Percentiles rank a stretch among this genome's conserved stretches.
Conservation (phyloP, 116 monocot species). For the Cymodocea nodosa region DNA sequence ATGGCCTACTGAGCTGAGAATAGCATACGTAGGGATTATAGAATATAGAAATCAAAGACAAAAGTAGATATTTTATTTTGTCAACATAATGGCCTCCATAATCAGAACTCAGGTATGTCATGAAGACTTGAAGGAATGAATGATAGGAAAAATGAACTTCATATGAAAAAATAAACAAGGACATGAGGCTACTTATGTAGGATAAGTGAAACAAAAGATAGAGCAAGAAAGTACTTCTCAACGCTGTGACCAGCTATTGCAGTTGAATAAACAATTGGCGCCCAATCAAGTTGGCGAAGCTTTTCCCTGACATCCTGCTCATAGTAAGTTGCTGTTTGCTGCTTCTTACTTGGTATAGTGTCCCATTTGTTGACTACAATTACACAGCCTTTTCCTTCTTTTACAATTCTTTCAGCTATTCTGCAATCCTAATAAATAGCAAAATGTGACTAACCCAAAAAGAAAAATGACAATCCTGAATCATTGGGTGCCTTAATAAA, state of each 20-base stretch:
- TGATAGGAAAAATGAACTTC: too few relatives aligned
- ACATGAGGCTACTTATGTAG: too few relatives aligned
- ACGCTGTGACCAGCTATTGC: slow-evolving; percentile 66
- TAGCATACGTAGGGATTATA: neutral
- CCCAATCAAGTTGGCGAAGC: slow-evolving; percentile 81
- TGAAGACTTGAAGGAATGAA: too few relatives aligned
- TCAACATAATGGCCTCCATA: too few relatives aligned
- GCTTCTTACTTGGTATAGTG: slow-evolving; percentile 88
- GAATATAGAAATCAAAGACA: neutral
- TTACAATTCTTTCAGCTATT: slow-evolving; percentile 94
- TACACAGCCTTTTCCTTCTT: slow-evolving; percentile 94
- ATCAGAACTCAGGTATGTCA: too few relatives aligned
- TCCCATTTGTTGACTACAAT: slow-evolving; percentile 99
- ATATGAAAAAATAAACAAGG: too few relatives aligned
- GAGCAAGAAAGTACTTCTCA: slow-evolving; percentile 48
- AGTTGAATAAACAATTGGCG: slow-evolving; percentile 90
- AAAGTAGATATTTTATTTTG: neutral
- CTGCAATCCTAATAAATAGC: slow-evolving; percentile 46
- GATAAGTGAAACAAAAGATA: neutral
- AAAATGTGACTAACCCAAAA: neutral
- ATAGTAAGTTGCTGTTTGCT: slow-evolving; percentile 61
- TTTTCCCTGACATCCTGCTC: slow-evolving; percentile 93
- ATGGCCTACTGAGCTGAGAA: too few relatives aligned
- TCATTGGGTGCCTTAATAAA: too few relatives aligned
- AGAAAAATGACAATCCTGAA: too few relatives aligned